Percentiles rank a stretch among this genome's conserved stretches.
Conservation (phyloP, 768 basidiomycete species). For the Leucosporidium yakuticum region DNA sequence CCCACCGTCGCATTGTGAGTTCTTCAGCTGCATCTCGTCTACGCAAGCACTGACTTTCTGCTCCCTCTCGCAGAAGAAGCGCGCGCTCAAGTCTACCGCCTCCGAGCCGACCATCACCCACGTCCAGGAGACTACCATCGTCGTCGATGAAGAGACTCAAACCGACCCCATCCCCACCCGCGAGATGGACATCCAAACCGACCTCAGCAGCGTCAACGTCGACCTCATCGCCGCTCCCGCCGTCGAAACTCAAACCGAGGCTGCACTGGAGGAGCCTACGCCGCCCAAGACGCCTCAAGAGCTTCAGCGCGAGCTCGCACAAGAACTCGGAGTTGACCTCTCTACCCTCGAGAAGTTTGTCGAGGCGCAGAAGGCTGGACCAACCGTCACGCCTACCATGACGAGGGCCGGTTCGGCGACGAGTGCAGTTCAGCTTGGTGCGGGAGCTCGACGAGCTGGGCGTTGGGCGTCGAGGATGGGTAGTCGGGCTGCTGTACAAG, state of each 20-base stretch:
- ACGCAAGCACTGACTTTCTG: background rate
- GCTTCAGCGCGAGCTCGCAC: slow-evolving; percentile 21
- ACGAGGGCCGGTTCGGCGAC: background rate
- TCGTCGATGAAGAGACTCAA: slow-evolving; percentile 25
- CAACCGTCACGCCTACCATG: background rate
- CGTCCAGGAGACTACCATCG: slow-evolving; percentile 17
- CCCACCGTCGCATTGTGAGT: slow-evolving; percentile 25
- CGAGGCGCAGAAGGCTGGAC: slow-evolving; percentile 10
- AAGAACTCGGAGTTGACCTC: slow-evolving; percentile 21
- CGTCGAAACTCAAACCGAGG: slow-evolving; percentile 1
- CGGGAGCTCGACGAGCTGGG: background rate
- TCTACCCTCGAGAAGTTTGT: slow-evolving; percentile 15
- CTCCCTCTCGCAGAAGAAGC: slow-evolving; percentile 21
- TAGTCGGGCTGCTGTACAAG: background rate
- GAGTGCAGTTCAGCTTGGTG: background rate
- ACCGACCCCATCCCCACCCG: background rate
- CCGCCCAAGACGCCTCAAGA: slow-evolving; percentile 8
- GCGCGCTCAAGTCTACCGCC: slow-evolving; percentile 7
- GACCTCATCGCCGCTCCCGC: slow-evolving; percentile 18
- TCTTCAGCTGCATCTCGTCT: background rate
- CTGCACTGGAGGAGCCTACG: background rate
- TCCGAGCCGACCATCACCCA: slow-evolving; percentile 11
- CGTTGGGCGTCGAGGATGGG: slow-evolving; percentile 2
- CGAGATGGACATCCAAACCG: slow-evolving; percentile 18
- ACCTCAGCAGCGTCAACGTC: slow-evolving; percentile 11